These are phyloP conservation scores for Phoenix roebelenii DNA, from an alignment of 176 grass and related monocot genomes.

Conservation along the genomic window DNA sequence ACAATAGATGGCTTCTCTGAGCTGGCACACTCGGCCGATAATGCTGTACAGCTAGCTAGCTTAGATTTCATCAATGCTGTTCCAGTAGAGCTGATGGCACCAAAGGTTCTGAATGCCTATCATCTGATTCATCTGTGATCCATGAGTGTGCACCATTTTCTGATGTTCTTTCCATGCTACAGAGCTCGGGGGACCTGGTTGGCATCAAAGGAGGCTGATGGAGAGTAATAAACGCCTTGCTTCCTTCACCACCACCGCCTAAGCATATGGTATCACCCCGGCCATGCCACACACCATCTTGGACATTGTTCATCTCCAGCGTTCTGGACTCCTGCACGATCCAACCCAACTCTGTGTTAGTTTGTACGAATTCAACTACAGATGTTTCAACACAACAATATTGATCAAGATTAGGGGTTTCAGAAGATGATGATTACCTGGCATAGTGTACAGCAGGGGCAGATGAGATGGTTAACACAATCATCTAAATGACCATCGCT, in stretches of 20 bases:
- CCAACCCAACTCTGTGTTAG: background rate
- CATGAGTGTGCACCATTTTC: slow-evolving; percentile 27
- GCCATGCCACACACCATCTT: slow-evolving; percentile 88
- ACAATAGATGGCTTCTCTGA: background rate
- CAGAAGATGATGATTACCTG: slow-evolving; percentile 46
- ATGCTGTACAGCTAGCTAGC: background rate
- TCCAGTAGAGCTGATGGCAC: slow-evolving; percentile 26
- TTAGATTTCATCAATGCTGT: slow-evolving; percentile 14
- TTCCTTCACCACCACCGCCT: slow-evolving; percentile 52
- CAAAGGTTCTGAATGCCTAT: slow-evolving; percentile 22
- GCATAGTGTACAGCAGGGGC: slow-evolving; percentile 78
- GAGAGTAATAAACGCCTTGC: slow-evolving; percentile 38
- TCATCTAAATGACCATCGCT: slow-evolving; percentile 76
- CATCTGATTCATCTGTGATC: background rate
- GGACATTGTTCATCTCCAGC: slow-evolving; percentile 97
- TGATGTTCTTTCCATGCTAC: slow-evolving; percentile 68
- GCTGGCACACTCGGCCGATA: background rate
- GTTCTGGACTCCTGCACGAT: slow-evolving; percentile 79
- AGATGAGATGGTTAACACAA: slow-evolving; percentile 82
- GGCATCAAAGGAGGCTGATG: slow-evolving; percentile 41
- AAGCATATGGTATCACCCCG: slow-evolving; percentile 87
- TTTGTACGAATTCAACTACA: too few relatives aligned
- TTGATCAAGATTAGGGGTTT: background rate
- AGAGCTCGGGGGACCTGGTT: slow-evolving; percentile 61
- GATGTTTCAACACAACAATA: too few relatives aligned